Base-by-base conservation (phyloP, 208 protist genomes). In the Chromosphaera perkinsii region DNA sequence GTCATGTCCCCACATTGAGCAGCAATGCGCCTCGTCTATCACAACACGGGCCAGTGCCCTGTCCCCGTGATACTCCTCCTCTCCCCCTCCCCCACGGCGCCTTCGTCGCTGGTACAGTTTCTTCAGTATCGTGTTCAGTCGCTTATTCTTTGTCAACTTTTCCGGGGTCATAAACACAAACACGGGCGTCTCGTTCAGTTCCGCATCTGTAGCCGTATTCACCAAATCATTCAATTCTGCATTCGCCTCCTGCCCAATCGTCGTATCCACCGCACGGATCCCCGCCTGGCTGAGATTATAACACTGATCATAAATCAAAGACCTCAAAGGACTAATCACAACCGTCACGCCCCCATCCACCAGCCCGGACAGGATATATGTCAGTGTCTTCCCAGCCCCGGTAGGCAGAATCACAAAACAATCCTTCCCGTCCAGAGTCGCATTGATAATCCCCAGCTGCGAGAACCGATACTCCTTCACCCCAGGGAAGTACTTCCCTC, bases 291-390 rank as follows among this genome's bases (percentile, higher is more conserved):
- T n/a, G n/a, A n/a, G n/a, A n/a, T n/a, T n/a, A n/a, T n/a, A n/a
- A n/a, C n/a, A n/a, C 36, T 95, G 92, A 57, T 95, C 92, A 43
- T 90, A 69, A 76, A 97, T 95, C 2, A 97, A 80, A 24, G 93
- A 85, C 4, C 95, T 52, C 17, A 96, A 79, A 17, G 92, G 92
- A 0, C 89, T 93, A 0, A 96, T 80, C 4, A 96, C 88, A 1
- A 88, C 31, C 0, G 78, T 84, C 0, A 86, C 17, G 4, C 71
- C 71, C 20, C 14, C 7, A 17, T 1, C 3, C 10, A 35, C 29
- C 35, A 75, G 31, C 2, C 51, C 70, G 10, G 70, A 52, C 27
- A 51, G 17, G 33, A 87, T 82, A 59, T 86, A 88, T 51, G 74
- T 83, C 0, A 88, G 67, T 10, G 32, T 66, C 75, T 89, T 89